Percentiles rank a stretch among this genome's conserved stretches.
These are phyloP conservation scores for Oryza meridionalis DNA, from an alignment of 176 grass and related monocot genomes.

Conservation along the genomic window DNA sequence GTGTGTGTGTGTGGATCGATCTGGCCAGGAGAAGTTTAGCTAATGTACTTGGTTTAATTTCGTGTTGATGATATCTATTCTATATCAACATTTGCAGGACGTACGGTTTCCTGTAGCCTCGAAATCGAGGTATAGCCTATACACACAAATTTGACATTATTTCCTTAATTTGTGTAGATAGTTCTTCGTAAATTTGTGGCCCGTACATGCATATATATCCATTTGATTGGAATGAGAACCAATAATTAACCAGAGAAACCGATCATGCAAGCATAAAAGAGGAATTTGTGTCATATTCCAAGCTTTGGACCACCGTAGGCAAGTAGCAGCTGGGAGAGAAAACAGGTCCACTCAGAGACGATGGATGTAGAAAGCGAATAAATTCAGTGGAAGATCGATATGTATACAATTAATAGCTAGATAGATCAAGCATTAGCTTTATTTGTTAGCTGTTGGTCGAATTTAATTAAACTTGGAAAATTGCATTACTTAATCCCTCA, in stretches of 20 bases:
- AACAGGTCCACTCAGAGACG: not conserved
- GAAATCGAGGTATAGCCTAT: not conserved
- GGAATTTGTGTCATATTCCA: slow-evolving; percentile 25
- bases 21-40: no score
- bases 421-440: not conserved
- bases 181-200: no score
- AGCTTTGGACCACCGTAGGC: slow-evolving; percentile 37
- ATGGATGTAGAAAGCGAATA: slow-evolving; percentile 33
- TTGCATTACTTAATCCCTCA: no score
- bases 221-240: not conserved
- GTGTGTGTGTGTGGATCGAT: no score
- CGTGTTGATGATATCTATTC: slow-evolving; percentile 3
- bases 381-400: slow-evolving; percentile 22
- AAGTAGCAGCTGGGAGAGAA: slow-evolving; percentile 22
- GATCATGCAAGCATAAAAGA: not conserved
- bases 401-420: not conserved
- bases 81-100: not conserved
- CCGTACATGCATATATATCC: not conserved
- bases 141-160: slow-evolving; percentile 1
- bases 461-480: not conserved
- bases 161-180: no score
- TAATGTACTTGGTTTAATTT: not conserved
- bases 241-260: not conserved
- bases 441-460: not conserved
- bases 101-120: not conserved